Base-by-base conservation (phyloP, 2,329 filamentous ascomycete genomes). In the Monosporascus sp. region DNA sequence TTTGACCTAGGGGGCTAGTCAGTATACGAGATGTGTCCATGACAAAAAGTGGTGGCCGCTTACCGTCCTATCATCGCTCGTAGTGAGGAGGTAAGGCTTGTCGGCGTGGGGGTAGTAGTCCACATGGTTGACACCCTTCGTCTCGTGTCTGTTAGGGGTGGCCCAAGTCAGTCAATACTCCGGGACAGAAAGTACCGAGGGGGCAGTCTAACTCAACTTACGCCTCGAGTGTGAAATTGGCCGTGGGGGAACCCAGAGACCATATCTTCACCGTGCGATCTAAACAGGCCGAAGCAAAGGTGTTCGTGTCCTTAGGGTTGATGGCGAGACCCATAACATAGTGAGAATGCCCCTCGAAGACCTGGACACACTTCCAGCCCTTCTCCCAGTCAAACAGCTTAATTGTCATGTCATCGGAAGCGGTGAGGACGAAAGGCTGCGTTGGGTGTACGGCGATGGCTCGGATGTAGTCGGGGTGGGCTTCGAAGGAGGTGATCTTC, bases 301-400 rank as follows among this genome's bases (percentile, higher is more conserved):
- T 94, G 73, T 95, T 95, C 54, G 91, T 96, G 62, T 96, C 91
- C 75, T 99, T 99, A 49, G 94, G 94, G 73, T 99, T 99, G 71
- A 97, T 96, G 50, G 93, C 88, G 59, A 97, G 79, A 27, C 91
- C 91, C 93, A 97, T 97, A 59, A 96, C 93, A 62, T 96, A 96
- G 76, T 96, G 94, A 64, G 87, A 89, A 70, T 99, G 95, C 31
- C 94, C 94, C 71, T 97, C 93, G 66, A 97, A 99, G 45, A 96
- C 85, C 72, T 96, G 91, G 34, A 97, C 90, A 69, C 93, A 97
- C 73, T 97, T 96, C 94, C 94, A 99, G 63, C 85, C 85, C 73
- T 94, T 95, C 65, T 99, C 94, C 94, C 94, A 99, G 71, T 99
- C 92, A 92, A 94, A 99, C 49, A 97, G 81, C 80, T 94, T 96